Percentiles rank a stretch among this genome's conserved stretches.
Conservation (phyloP, 2,329 filamentous ascomycete genomes). For the Alternaria dauci region DNA sequence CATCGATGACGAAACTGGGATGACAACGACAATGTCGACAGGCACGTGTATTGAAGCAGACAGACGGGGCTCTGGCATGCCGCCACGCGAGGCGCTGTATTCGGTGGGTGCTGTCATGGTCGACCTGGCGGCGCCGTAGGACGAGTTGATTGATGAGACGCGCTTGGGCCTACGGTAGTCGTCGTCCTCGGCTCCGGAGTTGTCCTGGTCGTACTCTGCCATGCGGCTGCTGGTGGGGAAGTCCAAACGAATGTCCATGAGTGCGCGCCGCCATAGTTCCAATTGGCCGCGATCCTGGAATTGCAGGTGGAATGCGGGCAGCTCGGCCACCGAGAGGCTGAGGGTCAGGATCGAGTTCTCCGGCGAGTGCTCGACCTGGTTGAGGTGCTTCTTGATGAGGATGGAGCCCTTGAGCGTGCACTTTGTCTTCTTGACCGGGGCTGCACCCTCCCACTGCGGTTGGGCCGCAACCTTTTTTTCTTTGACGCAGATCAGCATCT, state of each 20-base stretch:
- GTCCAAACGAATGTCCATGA: conserved; percentile 81
- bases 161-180: conserved; percentile 76
- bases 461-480: conserved; percentile 79
- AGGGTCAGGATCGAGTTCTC: conserved; percentile 89
- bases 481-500: conserved; percentile 99
- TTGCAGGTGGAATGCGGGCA: conserved; percentile 91
- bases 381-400: conserved; percentile 96
- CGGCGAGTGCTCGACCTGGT: conserved; percentile 76
- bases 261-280: conserved; percentile 87
- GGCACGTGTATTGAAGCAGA: conserved; percentile 79
- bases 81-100: conserved; percentile 74
- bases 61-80: conserved; percentile 55
- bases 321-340: conserved; percentile 87
- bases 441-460: conserved; percentile 71
- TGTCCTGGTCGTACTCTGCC: conserved; percentile 79
- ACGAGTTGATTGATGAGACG: conserved; percentile 84
- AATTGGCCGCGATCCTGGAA: conserved; percentile 86
- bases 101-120: conserved; percentile 89
- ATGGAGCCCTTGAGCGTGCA: conserved; percentile 97
- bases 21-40: conserved; percentile 93
- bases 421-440: conserved; percentile 69
- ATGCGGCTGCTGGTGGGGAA: conserved; percentile 66
- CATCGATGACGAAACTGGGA: conserved; percentile 98
- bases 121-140: conserved; percentile 82
- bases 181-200: conserved; percentile 87